Base-by-base conservation (phyloP, 2,329 filamentous ascomycete genomes). In the Rhinocladiella mackenziei region DNA sequence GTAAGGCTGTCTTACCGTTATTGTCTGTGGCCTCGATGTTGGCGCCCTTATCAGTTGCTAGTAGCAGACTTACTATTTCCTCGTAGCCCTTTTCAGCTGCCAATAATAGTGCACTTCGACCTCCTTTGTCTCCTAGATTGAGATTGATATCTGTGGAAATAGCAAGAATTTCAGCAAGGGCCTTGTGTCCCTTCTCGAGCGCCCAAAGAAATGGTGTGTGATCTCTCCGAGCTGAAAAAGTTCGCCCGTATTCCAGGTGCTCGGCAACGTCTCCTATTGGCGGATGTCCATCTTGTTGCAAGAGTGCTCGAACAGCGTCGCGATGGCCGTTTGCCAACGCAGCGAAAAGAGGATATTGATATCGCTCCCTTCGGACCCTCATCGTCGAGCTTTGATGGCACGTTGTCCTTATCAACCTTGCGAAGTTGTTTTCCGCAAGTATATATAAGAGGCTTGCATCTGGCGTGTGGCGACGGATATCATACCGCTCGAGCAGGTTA, bases 381-480 rank as follows among this genome's bases (percentile, higher is more conserved):
- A 63, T 30, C 19, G 58, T 57, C 0, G 63, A 62, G 32, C 62
- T 63, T 13, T 65, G 58, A 3, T 61, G 64, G 28, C 58, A 66
- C 2, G 56, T 50, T 17, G 66, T 61, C 43, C 59, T 63, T 23
- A 69, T 61, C 2, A 39, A 52, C 33, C 60, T 50, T 0, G 23
- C 17, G 6, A 5, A 35, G 30, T 14, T 35, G 6, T 34, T 51
- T n/a, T 48, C 28, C n/a, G 50, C 37, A 9, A 58, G 25, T 3
- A 33, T 40, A 14, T 59, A 42, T 4, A 62, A 23, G 2, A 62
- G 25, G 13, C 42, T 50, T 15, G 56, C 46, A 5, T 41, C 43
- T 2, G 59, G 55, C 0, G 38, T 55, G n/a, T 64, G 54, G 1
- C 36, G 18, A 4, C 65, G 60, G 14, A 62, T 7, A 5, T 66